Percentiles rank a stretch among this genome's conserved stretches.
phyloP scores from a whole-genome alignment of 768 basidiomycete genomes.

The Amanita rimosa region DNA sequence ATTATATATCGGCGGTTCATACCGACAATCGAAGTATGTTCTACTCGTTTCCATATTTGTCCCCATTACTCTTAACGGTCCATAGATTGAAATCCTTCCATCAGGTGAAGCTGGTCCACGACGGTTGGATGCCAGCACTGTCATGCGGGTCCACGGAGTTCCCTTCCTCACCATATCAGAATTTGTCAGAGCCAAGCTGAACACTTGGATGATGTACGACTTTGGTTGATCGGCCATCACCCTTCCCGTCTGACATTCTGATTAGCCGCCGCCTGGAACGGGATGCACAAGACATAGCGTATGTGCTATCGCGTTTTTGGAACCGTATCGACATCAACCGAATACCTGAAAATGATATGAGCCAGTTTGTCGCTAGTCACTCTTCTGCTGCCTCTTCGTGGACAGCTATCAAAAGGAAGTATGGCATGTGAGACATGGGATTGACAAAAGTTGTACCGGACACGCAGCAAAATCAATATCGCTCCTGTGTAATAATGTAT shows the following conservation, averaged over 20 bases:
- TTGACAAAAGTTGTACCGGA: not conserved
- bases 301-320: conserved; percentile 66
- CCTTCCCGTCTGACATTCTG: conserved; percentile 8
- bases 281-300: conserved; percentile 72
- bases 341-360: conserved; percentile 80
- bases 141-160: conserved; percentile 55
- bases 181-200: conserved; percentile 78
- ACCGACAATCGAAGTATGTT: conserved; percentile 60
- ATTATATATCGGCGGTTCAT: conserved; percentile 66
- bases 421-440: conserved; percentile 31
- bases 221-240: conserved; percentile 9
- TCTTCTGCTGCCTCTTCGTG: conserved; percentile 58
- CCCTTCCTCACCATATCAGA: conserved; percentile 82
- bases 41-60: conserved; percentile 6
- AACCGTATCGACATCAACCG: conserved; percentile 78
- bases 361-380: conserved; percentile 52
- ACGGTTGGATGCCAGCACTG: conserved; percentile 53
- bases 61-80: conserved; percentile 3
- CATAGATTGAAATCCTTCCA: conserved; percentile 71
- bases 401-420: conserved; percentile 65
- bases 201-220: conserved; percentile 69
- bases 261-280: conserved; percentile 54
- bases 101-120: conserved; percentile 78
- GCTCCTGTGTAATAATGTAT: not conserved
- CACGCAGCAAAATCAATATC: not conserved